Percentiles rank a stretch among this genome's conserved stretches.
Conservation (phyloP, 345 rosid genomes). For the Eucalyptus caleyi region DNA sequence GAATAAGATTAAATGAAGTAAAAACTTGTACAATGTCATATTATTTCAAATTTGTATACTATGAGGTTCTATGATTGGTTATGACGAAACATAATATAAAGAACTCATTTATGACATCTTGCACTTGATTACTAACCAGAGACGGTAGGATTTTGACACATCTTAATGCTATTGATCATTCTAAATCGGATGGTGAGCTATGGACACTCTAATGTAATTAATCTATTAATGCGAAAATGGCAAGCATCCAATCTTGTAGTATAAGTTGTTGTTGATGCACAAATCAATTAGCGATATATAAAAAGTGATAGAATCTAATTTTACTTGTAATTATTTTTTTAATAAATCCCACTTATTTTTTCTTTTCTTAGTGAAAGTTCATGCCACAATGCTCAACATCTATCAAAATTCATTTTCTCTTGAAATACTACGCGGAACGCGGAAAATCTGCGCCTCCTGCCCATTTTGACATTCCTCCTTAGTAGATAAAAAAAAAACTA, state of each 20-base stretch:
- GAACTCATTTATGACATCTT: not conserved
- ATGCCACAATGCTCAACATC: not conserved
- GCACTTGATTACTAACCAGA: not conserved
- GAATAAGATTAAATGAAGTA: not conserved
- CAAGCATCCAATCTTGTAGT: not conserved
- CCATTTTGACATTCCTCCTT: not conserved
- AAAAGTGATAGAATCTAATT: not conserved
- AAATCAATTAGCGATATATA: not conserved
- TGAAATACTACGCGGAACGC: not conserved
- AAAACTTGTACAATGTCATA: not conserved
- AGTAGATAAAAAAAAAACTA: not conserved
- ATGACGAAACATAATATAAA: not conserved
- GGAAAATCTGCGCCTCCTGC: too few species aligned
- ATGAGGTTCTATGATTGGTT: not conserved
- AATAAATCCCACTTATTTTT: not conserved
- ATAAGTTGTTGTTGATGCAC: not conserved
- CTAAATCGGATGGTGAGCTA: not conserved
- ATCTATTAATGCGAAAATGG: not conserved
- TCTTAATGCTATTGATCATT: not conserved
- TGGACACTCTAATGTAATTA: not conserved
- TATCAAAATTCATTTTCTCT: not conserved
- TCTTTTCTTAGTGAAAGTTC: not conserved
- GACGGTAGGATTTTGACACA: rapidly evolving
- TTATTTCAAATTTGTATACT: not conserved
- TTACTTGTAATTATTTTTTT: not conserved